These are phyloP conservation scores for Arctium lappa DNA, from an alignment of 129 eudicot species.

Conservation along the genomic window DNA sequence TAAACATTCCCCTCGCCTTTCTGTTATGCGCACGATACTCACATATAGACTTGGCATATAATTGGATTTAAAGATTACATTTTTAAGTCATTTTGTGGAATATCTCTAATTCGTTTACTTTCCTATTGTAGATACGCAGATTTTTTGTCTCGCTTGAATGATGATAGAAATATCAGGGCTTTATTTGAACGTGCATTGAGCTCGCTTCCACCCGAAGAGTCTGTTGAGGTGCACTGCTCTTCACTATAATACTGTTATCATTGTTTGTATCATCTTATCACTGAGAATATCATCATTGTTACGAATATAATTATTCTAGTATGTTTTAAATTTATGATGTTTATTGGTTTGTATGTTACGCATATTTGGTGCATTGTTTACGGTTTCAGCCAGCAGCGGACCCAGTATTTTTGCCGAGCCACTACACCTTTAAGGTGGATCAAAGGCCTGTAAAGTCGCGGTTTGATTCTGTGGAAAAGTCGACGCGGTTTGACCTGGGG, in stretches of 20 bases:
- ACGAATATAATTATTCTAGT: neutral
- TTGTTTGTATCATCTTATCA: neutral
- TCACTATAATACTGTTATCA: neutral
- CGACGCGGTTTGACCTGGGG: too few relatives aligned
- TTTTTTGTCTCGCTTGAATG: slow-evolving; percentile 85
- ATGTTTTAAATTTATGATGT: neutral
- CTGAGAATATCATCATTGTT: neutral
- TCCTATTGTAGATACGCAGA: slow-evolving; percentile 81
- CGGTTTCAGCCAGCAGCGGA: neutral
- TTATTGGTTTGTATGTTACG: neutral
- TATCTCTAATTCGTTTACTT: neutral
- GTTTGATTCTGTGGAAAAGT: too few relatives aligned
- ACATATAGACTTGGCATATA: neutral
- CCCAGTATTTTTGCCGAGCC: too few relatives aligned
- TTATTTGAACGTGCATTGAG: slow-evolving; percentile 96
- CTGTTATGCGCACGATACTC: neutral
- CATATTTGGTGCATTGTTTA: neutral
- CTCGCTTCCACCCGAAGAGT: slow-evolving; percentile 85
- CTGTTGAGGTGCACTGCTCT: slow-evolving; percentile 70
- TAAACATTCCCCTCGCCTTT: neutral
- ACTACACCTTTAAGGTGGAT: too few relatives aligned
- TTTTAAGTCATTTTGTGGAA: slow-evolving; percentile 2
- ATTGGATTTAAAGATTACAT: neutral
- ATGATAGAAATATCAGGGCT: slow-evolving; percentile 96
- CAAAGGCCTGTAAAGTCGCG: too few relatives aligned